Evolutionary conservation across 148 eudicot species (phyloP).

Genomic region (Spergularia marina): DNA sequence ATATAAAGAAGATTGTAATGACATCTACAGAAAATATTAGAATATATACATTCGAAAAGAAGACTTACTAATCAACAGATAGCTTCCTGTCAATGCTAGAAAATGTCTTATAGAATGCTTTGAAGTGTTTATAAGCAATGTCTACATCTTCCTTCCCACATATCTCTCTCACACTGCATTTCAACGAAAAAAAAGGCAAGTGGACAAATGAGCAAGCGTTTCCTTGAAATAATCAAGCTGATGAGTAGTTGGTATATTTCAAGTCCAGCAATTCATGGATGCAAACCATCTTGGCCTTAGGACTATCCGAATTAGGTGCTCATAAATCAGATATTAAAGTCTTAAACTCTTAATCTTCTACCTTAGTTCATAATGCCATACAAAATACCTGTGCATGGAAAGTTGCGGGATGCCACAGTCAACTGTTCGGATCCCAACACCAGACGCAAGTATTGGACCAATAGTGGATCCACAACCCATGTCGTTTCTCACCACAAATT

Average conservation of each 20-base stretch:
- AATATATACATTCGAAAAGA: neutral
- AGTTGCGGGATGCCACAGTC: conserved; percentile 92
- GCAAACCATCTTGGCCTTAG: neutral
- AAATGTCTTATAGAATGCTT: conserved; percentile 75
- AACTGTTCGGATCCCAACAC: conserved; percentile 91
- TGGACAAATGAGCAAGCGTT: neutral
- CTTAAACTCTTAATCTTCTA: neutral
- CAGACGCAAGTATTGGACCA: conserved; percentile 96
- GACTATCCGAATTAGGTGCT: neutral
- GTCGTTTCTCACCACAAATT: conserved; percentile 96
- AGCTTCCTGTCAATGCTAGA: conserved; percentile 70
- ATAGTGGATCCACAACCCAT: conserved; percentile 99
- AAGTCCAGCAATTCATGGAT: neutral
- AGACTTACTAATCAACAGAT: conserved; percentile 53
- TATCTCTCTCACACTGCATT: conserved; percentile 80
- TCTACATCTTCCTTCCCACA: conserved; percentile 82
- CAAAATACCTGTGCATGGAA: conserved; percentile 92
- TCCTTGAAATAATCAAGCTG: neutral
- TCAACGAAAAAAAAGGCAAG: neutral
- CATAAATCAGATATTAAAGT: neutral
- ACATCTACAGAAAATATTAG: neutral
- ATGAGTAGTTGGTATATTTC: neutral
- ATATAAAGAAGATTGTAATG: no score
- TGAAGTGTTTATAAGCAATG: conserved; percentile 88
- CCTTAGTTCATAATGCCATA: neutral